Percentiles rank a stretch among this genome's conserved stretches.
Evolutionary conservation across 108 stramenopile species (phyloP).

Genomic region (Fistulifera pelliculosa): DNA sequence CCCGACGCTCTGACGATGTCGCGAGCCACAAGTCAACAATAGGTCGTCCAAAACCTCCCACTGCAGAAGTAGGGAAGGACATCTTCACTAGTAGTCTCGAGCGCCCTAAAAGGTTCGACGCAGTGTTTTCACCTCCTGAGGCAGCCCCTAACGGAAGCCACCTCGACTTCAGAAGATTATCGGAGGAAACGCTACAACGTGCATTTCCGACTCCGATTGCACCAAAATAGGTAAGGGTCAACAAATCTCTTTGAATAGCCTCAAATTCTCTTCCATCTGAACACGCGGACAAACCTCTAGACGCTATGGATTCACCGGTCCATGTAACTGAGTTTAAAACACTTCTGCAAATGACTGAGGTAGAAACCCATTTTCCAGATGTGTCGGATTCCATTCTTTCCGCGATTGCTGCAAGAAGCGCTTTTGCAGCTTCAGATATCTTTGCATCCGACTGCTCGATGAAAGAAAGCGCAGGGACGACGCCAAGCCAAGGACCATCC

Average conservation of each 20-base stretch:
- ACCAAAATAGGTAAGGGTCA: slow-evolving; percentile 3
- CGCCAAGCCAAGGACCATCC: slow-evolving; percentile 11
- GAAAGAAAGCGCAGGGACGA: slow-evolving; percentile 40
- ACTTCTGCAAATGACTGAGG: slow-evolving; percentile 8
- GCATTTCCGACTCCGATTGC: background rate
- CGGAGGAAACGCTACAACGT: too few relatives aligned
- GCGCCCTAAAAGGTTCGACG: slow-evolving; percentile 41
- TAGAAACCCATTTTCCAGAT: slow-evolving; percentile 14
- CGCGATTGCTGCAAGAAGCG: slow-evolving; percentile 14
- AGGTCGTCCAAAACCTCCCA: slow-evolving; percentile 54
- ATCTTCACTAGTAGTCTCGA: slow-evolving; percentile 59
- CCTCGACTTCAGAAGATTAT: too few relatives aligned
- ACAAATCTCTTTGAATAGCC: background rate
- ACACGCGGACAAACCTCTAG: too few relatives aligned
- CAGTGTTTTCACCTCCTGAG: slow-evolving; percentile 28
- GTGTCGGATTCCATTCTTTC: slow-evolving; percentile 19
- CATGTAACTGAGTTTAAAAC: too few relatives aligned
- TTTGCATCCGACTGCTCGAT: slow-evolving; percentile 25
- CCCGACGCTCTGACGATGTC: background rate
- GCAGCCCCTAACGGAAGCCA: too few relatives aligned
- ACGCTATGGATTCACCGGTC: too few relatives aligned
- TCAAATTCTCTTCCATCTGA: too few relatives aligned
- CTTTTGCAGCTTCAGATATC: slow-evolving; percentile 31
- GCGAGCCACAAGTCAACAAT: slow-evolving; percentile 24
- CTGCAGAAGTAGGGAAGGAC: slow-evolving; percentile 41